Conservation (phyloP, 164 flowering plant species). For the Magnolia officinalis region DNA sequence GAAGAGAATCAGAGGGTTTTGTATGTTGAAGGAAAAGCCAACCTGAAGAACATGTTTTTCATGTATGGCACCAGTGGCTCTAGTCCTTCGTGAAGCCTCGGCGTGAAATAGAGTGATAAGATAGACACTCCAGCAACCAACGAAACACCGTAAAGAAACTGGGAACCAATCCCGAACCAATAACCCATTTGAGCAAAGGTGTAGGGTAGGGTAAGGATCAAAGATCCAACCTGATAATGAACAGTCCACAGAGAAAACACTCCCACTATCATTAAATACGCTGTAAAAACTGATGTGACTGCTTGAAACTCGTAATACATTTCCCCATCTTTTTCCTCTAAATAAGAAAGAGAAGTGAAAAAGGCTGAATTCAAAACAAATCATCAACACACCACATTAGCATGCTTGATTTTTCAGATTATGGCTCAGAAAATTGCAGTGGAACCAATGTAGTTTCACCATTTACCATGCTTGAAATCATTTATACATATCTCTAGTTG, state of each 20-base stretch:
- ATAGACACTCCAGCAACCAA: conserved; percentile 13
- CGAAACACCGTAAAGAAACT: conserved; percentile 11
- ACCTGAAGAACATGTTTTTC: conserved; percentile 12
- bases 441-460: too few relatives aligned
- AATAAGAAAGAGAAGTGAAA: neutral
- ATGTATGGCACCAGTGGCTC: conserved; percentile 10
- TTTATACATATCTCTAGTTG: too few relatives aligned
- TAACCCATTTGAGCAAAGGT: conserved; percentile 15
- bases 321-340: neutral
- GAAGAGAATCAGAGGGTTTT: neutral
- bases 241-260: neutral
- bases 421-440: too few relatives aligned
- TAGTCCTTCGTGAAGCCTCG: conserved; percentile 8
- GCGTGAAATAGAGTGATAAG: conserved; percentile 9
- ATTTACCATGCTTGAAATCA: too few relatives aligned
- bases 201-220: conserved; percentile 14
- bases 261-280: neutral
- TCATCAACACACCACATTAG: neutral
- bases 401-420: too few relatives aligned
- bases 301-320: neutral
- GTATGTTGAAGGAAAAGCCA: neutral
- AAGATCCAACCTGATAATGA: conserved; percentile 11
- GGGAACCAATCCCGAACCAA: conserved; percentile 1
- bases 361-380: neutral
- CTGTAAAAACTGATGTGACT: neutral